Evolutionary conservation across 352 stramenopile genomes (phyloP), one percentile per base, ranked within the genome.

Genomic region (Albugo candida): DNA sequence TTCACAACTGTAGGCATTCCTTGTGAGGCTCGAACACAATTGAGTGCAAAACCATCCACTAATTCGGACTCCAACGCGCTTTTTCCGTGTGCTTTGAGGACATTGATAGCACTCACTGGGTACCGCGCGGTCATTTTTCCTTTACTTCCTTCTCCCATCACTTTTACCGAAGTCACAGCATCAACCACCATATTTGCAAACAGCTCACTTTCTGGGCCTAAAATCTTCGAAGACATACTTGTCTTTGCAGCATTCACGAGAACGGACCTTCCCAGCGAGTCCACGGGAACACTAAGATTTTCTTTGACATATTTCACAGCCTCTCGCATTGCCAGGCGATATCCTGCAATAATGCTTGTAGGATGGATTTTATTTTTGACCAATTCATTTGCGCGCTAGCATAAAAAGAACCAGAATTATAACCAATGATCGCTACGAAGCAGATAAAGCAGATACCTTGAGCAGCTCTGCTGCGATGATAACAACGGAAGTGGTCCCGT

Each of bases 201-300:
- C 62, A 98, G 98, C 2, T 95, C 83, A 48, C 75, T 89, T 66
- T 98, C 92, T 0, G 94, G 91, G 11, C 95, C 95, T 34, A 99
- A 79, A 58, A 99, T 97, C 81, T 99, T 99, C 52, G 83, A 97
- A 55, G 84, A 97, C 94, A 99, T 99, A 51, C 85, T 96, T 2
- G 95, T 99, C 65, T 96, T 96, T 20, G 93, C 92, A 10, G 95
- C 95, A 58, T 97, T 97, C 18, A 99, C 67, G 11, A 99, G 68
- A 64, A 96, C 96, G 46, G 89, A 77, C 39, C 92, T 83, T 16
- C 79, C 82, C n/a, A 99, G 55, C 44, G 82, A 79, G 48, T 96
- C 82, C 16, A 98, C 83, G 0, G 93, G 89, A 16, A 98, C 80
- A 38, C 96, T 92, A 53, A 99, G 72, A 52, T 97, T 94, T 55